phyloP scores from a whole-genome alignment of 805 yeast genomes.

The Wickerhamomyces ciferrii region DNA sequence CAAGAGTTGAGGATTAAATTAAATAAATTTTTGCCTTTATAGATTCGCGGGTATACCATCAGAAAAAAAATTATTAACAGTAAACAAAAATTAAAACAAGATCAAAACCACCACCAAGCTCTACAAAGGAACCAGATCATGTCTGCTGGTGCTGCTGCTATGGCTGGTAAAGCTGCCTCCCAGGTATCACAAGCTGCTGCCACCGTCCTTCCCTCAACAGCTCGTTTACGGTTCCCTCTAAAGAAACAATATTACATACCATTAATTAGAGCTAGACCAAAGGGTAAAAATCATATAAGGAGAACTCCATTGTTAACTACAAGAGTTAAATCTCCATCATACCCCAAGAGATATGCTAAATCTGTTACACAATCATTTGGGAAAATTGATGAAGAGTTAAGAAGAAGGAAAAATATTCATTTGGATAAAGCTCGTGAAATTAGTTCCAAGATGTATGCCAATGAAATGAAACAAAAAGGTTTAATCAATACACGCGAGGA shows the following conservation, averaged over 20 bases:
- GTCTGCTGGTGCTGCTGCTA: not conserved
- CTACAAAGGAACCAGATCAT: no score
- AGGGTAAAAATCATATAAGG: not conserved
- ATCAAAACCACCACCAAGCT: no score
- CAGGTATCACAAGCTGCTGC: no score
- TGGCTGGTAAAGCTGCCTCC: not conserved
- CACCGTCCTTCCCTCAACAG: not conserved
- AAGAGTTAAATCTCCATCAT: not conserved
- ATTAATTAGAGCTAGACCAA: not conserved
- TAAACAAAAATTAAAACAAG: no score
- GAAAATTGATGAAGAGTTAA: not conserved
- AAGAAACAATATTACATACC: not conserved
- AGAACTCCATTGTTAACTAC: not conserved
- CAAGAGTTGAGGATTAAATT: no score
- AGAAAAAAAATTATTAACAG: no score
- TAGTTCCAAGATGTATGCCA: not conserved
- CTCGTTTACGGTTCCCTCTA: not conserved
- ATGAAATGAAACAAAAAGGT: not conserved
- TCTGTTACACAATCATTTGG: not conserved
- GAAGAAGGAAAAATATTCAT: not conserved
- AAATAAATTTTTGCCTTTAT: no score
- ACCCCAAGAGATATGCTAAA: not conserved
- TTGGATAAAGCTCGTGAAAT: not conserved
- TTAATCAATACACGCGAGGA: not conserved
- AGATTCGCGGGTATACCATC: no score